Base-by-base conservation (phyloP, 2,329 filamentous ascomycete genomes). In the Talaromyces sp. region DNA sequence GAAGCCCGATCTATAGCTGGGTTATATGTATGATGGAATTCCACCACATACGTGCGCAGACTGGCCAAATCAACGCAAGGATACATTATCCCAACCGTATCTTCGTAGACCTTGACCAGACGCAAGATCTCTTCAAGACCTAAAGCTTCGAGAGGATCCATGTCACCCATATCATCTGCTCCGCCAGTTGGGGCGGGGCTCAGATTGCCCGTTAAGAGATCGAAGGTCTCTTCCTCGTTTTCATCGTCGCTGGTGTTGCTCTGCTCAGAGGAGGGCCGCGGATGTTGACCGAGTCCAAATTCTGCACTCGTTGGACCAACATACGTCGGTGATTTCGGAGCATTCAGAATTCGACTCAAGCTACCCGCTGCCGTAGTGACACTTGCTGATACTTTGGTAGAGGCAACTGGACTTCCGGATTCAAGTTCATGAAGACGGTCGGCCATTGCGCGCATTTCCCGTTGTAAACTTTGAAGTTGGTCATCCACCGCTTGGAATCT, bases 1-100 rank as follows among this genome's bases (percentile, higher is more conserved):
- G 11, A 33, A 17, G 9, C 16, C 6, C 39, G 17, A n/a, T 29
- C 22, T 19, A 20, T 43, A 5, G 13, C 46, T 17, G 49, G 49
- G 27, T 51, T 30, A 32, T 55, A 43, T 27, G 37, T 51, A 33
- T 58, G 56, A 54, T 61, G 67, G 33, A 57, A 66, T 19, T 66
- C 64, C 14, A 58, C 55, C 14, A 65, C 66, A 46, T 69, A 70
- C 14, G 78, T 76, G 35, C 90, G 84, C 45, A 94, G 77, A 49
- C 80, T 79, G 24, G 88, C 83, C 29, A 94, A 86, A 60, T 89
- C 83, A 35, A 95, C 71, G 14, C 95, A 85, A 0, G 91, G 91
- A 66, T 95, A 96, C 89, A 96, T 94, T 61, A 92, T 82, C 30
- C 90, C 90, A 63, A 94, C 86, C 65, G 95, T 90, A 60, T 96